Evolutionary conservation across 768 basidiomycete genomes (phyloP).

Genomic region (Boletus bicolor): DNA sequence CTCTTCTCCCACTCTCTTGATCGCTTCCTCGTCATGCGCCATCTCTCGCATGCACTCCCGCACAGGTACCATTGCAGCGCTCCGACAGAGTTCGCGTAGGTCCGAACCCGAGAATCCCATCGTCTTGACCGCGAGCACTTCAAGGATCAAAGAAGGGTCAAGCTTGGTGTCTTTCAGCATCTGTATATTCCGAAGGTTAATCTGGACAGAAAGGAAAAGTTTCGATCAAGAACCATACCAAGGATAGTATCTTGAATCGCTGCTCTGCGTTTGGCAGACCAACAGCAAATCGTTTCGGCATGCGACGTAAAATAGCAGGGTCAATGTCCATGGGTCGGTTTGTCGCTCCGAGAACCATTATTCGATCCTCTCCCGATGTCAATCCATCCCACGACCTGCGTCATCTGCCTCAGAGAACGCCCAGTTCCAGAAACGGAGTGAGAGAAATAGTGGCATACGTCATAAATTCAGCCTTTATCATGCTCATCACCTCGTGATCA

Average conservation of each 20-base stretch:
- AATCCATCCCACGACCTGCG: constrained; percentile 92
- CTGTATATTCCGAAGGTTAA: constrained; percentile 35
- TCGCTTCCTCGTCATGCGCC: constrained; percentile 46
- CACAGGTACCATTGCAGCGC: constrained; percentile 90
- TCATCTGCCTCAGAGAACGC: background rate
- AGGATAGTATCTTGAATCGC: constrained; percentile 74
- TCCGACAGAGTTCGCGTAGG: constrained; percentile 86
- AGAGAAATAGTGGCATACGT: constrained; percentile 50
- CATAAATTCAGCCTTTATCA: constrained; percentile 98
- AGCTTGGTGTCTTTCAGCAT: constrained; percentile 82
- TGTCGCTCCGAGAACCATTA: constrained; percentile 91
- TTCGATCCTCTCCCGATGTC: constrained; percentile 72
- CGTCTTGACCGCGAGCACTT: constrained; percentile 61
- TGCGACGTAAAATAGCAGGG: constrained; percentile 83
- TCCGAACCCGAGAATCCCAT: constrained; percentile 87
- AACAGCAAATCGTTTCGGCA: constrained; percentile 95
- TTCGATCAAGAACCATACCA: constrained; percentile 46
- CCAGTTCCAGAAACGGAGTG: constrained; percentile 1
- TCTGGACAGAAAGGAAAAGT: background rate
- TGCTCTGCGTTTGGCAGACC: constrained; percentile 76
- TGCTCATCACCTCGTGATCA: constrained; percentile 96
- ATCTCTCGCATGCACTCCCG: constrained; percentile 72
- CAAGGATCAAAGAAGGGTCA: constrained; percentile 57
- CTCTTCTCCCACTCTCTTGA: constrained; percentile 41
- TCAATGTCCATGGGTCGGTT: constrained; percentile 94